phyloP scores from a whole-genome alignment of 148 eudicot genomes.

The Nepenthes mirabilis region DNA sequence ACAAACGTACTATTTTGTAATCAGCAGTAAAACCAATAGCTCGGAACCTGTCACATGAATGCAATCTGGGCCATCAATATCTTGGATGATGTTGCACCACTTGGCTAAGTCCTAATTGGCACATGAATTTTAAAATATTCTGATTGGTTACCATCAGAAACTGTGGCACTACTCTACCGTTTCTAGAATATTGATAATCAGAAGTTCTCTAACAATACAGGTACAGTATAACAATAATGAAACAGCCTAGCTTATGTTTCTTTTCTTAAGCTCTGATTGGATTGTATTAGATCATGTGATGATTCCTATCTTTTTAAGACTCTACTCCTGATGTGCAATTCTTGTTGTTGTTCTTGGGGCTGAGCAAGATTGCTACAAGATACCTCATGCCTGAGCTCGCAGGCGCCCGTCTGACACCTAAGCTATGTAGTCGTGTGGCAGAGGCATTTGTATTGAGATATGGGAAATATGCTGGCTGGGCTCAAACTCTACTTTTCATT shows the following conservation, averaged over 20 bases:
- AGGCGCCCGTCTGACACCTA: constrained; percentile 57
- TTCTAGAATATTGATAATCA: too few relatives aligned
- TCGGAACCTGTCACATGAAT: not conserved
- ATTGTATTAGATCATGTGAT: not conserved
- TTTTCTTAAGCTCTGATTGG: not conserved
- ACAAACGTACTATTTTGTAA: too few relatives aligned
- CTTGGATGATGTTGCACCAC: too few relatives aligned
- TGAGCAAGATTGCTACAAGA: constrained; percentile 68
- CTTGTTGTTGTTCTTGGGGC: constrained; percentile 7
- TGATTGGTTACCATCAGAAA: too few relatives aligned
- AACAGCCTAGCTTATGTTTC: not conserved
- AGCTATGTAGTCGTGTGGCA: constrained; percentile 58
- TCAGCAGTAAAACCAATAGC: not conserved
- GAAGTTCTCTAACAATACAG: too few relatives aligned
- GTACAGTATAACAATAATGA: too few relatives aligned
- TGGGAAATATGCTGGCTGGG: constrained; percentile 98
- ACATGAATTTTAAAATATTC: too few relatives aligned
- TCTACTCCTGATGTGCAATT: constrained; percentile 4
- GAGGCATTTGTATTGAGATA: constrained; percentile 87
- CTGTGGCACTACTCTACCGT: too few relatives aligned
- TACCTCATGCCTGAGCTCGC: constrained; percentile 80
- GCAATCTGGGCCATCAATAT: too few relatives aligned
- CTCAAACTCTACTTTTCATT: constrained; percentile 87
- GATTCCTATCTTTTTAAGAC: not conserved
- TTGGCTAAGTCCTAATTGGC: too few relatives aligned